Base-by-base conservation (phyloP, 1,139 yeast species). In the Candida sanyaensis region DNA sequence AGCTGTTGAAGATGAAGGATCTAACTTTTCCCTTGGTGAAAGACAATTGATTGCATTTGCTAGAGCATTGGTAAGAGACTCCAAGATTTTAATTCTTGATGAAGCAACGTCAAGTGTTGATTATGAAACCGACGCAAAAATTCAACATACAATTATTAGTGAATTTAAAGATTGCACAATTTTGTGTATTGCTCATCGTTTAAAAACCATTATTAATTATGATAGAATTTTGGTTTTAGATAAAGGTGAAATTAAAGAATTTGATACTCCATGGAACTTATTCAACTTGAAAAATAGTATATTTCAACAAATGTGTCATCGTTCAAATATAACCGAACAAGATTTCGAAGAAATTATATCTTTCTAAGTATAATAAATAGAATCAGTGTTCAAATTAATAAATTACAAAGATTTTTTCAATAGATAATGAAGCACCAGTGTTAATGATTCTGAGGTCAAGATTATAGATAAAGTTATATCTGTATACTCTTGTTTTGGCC, bases 221-320 rank as follows among this genome's bases (percentile, higher is more conserved):
- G 75, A 72, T 52, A 58, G 66, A 44, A 66, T 72, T 17, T 56
- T 72, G 54, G 75, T 71, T 6, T 61, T 72, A 56, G 75, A 70
- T 47, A 69, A 76, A 45, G 92, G 92, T 49, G 75, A 75, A 51
- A 69, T 83, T 37, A 74, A 68, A 30, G 90, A 86, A 61, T 80
- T 77, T 59, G 92, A 81, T 56, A 69, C 77, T 1, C 86, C 86
- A 11, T 55, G 59, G 56, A 60, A 58, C 26, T 60, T 68, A 48
- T 68, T 58, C 50, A 56, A 57, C 37, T 27, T 26, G 17, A 36
- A 50, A 12, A 52, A 51, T 23, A 55, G 65, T 43, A 58, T 62
- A 29, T 63, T 86, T 67, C 71, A 78, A 52, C 75, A 76, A 47
- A 83, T 86, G 89, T 86, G 91, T 62, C 73, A 68, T 13, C 75